Evolutionary conservation across 345 rosid genomes (phyloP).

Genomic region (Viola odorata): DNA sequence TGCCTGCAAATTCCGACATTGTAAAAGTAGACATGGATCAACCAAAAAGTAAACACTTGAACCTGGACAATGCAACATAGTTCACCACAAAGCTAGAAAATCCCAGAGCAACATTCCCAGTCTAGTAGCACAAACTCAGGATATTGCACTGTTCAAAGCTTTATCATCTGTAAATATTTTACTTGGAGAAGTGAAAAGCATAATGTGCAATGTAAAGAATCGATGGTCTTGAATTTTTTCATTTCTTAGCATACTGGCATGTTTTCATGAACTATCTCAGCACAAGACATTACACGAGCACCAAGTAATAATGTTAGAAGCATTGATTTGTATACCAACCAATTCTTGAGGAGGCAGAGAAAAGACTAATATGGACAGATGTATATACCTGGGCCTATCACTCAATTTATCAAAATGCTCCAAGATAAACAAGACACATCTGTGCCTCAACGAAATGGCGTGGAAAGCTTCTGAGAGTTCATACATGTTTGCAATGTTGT

Average conservation of each 20-base stretch:
- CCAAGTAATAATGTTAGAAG: not conserved
- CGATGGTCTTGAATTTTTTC: not conserved
- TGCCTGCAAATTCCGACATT: slow-evolving; percentile 32
- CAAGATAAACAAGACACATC: slow-evolving; percentile 84
- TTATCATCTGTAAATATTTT: not conserved
- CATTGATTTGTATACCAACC: not conserved
- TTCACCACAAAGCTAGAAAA: not conserved
- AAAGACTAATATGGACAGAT: no score
- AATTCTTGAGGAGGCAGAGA: no score
- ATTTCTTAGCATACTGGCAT: not conserved
- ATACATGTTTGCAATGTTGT: slow-evolving; percentile 85
- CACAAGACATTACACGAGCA: not conserved
- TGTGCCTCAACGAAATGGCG: slow-evolving; percentile 83
- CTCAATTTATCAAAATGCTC: slow-evolving; percentile 86
- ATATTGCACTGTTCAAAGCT: not conserved
- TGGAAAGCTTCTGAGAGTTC: slow-evolving; percentile 97
- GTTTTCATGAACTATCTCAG: not conserved
- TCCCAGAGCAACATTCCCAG: not conserved
- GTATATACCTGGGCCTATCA: slow-evolving; percentile 62
- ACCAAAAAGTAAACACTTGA: not conserved
- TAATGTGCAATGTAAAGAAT: not conserved
- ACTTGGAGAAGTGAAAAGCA: not conserved
- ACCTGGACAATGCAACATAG: not conserved
- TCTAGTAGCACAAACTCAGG: not conserved
- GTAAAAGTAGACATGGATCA: not conserved